Evolutionary conservation across 2,329 filamentous ascomycete genomes (phyloP), one percentile per base, ranked within the genome.

Genomic region (Exophiala aquamarina): DNA sequence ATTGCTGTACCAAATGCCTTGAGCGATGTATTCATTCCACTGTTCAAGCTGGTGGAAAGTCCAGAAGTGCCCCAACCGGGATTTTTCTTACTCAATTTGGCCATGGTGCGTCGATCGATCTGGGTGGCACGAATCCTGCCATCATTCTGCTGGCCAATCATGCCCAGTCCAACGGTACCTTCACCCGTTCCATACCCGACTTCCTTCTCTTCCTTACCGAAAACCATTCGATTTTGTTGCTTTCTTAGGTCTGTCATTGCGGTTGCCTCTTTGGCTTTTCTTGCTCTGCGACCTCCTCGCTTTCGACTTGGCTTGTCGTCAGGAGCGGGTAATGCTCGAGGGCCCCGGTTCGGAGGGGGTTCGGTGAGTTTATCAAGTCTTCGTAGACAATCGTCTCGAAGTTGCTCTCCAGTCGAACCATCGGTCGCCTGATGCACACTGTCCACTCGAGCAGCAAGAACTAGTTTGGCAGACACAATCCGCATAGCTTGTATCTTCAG

Each of bases 201-300:
- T 68, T 98, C 93, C 60, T 83, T 85, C 69, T 98, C 93, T 67
- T 97, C 92, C 66, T 95, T 93, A 49, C 91, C 91, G 63, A 98
- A 98, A 0, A 85, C 89, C 81, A 98, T 86, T 44, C 93, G 82
- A 71, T 98, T 98, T 70, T 97, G 93, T 3, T 90, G 90, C 68
- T 97, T 96, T 56, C 91, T 84, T 21, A 98, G 75, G 45, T 98
- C 93, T 0, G 93, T 98, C 89, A 96, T 95, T 50, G 93, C 92
- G 5, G 89, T 89, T 3, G 92, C 91, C 68, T 95, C 93, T 77
- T 98, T 98, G 50, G 92, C 92, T 68, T 95, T 95, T 47, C 93
- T 78, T 10, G 91, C 93, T 56, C 90, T 79, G 45, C 92, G 78
- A 41, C 93, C 93, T 67, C 93, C 93, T 56, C 93, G 87, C 68